Percentiles rank a stretch among this genome's conserved stretches.
These are phyloP conservation scores for Lipomyces anomalus DNA, from an alignment of 805 yeast genomes.

Conservation along the genomic window DNA sequence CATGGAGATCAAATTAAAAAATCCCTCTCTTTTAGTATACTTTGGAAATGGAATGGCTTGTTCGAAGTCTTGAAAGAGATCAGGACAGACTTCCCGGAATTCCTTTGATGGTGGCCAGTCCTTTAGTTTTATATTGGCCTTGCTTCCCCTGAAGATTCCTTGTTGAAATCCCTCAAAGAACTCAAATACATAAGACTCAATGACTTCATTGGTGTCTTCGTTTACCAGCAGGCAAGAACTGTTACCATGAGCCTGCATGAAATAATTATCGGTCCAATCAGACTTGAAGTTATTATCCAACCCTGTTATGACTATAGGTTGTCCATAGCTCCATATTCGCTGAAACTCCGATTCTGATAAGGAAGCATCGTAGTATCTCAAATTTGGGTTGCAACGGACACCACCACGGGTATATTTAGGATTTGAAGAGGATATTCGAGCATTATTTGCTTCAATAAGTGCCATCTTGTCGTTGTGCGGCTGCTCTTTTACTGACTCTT, in stretches of 20 bases:
- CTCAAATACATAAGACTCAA: conserved; percentile 6
- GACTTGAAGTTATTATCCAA: not conserved
- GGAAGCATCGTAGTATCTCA: no score
- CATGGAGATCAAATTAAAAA: conserved; percentile 16
- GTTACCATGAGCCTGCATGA: conserved; percentile 5
- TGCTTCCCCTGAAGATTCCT: conserved; percentile 3
- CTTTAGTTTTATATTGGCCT: conserved; percentile 10
- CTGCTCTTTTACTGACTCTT: not conserved
- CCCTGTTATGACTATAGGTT: conserved; percentile 13
- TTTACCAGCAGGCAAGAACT: conserved; percentile 10
- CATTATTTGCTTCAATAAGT: no score
- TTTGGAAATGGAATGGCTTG: conserved; percentile 15
- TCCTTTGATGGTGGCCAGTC: conserved; percentile 19
- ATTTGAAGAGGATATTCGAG: no score
- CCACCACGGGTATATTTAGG: no score
- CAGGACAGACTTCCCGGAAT: conserved; percentile 17
- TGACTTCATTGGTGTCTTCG: not conserved
- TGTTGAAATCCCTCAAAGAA: conserved; percentile 12
- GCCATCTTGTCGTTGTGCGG: no score
- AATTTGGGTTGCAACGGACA: no score
- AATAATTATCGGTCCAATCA: conserved; percentile 11
- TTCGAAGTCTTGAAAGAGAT: conserved; percentile 18
- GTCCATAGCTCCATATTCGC: conserved; percentile 11
- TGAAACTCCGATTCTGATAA: conserved; percentile 14
- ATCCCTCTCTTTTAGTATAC: conserved; percentile 18